Base-by-base conservation (phyloP, 139 green algal genomes). In the Chara braunii region DNA sequence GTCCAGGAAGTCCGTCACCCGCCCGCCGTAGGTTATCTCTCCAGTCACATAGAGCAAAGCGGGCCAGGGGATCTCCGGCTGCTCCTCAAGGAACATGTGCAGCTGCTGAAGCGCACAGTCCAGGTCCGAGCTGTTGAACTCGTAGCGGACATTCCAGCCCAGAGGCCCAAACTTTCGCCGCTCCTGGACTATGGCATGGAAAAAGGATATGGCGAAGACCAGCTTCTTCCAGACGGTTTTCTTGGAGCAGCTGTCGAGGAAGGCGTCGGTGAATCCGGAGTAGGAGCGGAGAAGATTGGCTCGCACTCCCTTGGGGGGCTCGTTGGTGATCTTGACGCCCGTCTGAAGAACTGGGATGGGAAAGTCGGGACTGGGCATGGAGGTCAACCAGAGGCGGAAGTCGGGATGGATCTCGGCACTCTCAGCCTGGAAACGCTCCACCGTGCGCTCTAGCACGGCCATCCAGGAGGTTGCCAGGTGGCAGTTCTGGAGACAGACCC, bases 401-500 rank as follows among this genome's bases (percentile, higher is more conserved):
- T 87, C 82, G 3, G 78, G 69, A 62, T 93, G 81, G 43, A 86
- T 65, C 18, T 62, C 31, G 2, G 29, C 29, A 11, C 37, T 23
- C 11, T 62, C 52, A 35, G 37, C 68, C 0, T 34, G 28, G 30
- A 83, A 28, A n/a, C 63, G 51, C 62, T 84, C 78, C 0, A 84
- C 69, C 18, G 74, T 69, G 29, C 2, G 14, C 52, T 80, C 79
- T 51, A 84, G 36, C 14, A 26, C 57, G 37, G 76, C 75, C 85
- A 94, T 89, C 85, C 86, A 94, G 32, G 64, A 84, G 11, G 65
- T 79, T 0, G 87, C 87, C 29, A 94, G 77, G 72, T 94, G 87
- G 81, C 87, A 94, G 80, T 94, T 94, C 78, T 93, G 86, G 29
- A 94, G 81, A 57, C 75, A 87, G 58, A 95, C 82, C 88, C 88